phyloP scores from a whole-genome alignment of 2,329 filamentous ascomycete species.

The Diaporthe aspalathi region DNA sequence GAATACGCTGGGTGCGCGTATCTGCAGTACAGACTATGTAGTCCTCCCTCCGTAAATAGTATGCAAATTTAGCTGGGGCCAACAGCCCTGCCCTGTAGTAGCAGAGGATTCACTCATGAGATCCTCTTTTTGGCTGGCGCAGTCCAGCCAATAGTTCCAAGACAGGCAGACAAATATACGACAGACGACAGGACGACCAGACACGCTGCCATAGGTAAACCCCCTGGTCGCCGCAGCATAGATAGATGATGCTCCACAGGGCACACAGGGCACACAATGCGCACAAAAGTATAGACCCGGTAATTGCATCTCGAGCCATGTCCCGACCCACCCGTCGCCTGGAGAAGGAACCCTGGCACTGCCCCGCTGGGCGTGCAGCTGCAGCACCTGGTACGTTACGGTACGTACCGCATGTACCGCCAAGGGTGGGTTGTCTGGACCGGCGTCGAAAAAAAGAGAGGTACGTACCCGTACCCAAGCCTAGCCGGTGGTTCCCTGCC shows the following conservation, averaged over 20 bases:
- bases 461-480: slow-evolving; percentile 33
- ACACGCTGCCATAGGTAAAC: too few species aligned
- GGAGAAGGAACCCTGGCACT: slow-evolving; percentile 33
- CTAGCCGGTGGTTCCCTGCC: slow-evolving; percentile 13
- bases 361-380: slow-evolving; percentile 27
- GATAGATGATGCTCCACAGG: too few species aligned
- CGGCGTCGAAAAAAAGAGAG: slow-evolving; percentile 7
- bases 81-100: not conserved
- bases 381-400: not conserved
- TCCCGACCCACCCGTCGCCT: too few species aligned
- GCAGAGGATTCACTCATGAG: not conserved
- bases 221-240: too few species aligned
- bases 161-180: not conserved
- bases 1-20: not conserved
- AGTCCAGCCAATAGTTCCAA: too few species aligned
- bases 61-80: not conserved
- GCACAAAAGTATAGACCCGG: too few species aligned
- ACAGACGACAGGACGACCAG: too few species aligned
- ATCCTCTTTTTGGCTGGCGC: slow-evolving; percentile 2
- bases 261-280: too few species aligned
- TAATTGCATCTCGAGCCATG: slow-evolving; percentile 35
- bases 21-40: too few species aligned
- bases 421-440: slow-evolving; percentile 38
- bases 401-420: slow-evolving; percentile 36
- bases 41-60: too few species aligned